Evolutionary conservation across 192 early-diverging fungal genomes (phyloP), one percentile per base, ranked within the genome.

Genomic region (Coemansia sp.): DNA sequence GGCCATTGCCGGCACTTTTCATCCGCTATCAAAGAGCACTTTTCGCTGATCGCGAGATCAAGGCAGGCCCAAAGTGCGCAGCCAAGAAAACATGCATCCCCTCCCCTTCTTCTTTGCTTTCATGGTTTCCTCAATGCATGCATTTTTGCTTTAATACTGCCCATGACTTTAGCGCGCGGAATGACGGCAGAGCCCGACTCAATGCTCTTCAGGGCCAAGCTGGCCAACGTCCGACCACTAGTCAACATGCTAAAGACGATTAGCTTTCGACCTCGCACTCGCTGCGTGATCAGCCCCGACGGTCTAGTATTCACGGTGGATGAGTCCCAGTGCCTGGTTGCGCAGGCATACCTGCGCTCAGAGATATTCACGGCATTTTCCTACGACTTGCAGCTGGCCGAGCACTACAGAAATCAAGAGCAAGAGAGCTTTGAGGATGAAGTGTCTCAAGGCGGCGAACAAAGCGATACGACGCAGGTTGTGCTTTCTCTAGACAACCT

Each of bases 171-270:
- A 1, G 20, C 36, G 26, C 42, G 40, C 4, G 62, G 38, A 42
- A 62, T 57, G 1, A 24, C 34, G 26, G 35, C 42, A 28, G 61
- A 67, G 9, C 53, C 62, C 5, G 65, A 61, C 9, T 28, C 51
- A 4, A 46, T 46, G 8, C 56, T 74, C 20, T 76, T 82, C 14
- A 72, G 50, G n/a, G 82, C 77, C n/a, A 63, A 67, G 14, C 51
- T 79, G 7, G 71, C 70, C 46, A 84, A 84, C 65, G 74, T 84
- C 28, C 73, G 78, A 7, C 75, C 84, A 0, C 61, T 87, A n/a
- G 84, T 83, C 20, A 79, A 84, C 50, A 74, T 85, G 76, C 77
- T 85, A 33, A 67, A 71, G 35, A 80, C 84, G 40, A 73, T 86
- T 43, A 40, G 67, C 38, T 82, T 82, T 50, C 51, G 64, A 26